A percentile compares a stretch with the other conserved stretches of the same genome.
Conservation (phyloP, 1,139 yeast species). For the Debaryomyces sp. region DNA sequence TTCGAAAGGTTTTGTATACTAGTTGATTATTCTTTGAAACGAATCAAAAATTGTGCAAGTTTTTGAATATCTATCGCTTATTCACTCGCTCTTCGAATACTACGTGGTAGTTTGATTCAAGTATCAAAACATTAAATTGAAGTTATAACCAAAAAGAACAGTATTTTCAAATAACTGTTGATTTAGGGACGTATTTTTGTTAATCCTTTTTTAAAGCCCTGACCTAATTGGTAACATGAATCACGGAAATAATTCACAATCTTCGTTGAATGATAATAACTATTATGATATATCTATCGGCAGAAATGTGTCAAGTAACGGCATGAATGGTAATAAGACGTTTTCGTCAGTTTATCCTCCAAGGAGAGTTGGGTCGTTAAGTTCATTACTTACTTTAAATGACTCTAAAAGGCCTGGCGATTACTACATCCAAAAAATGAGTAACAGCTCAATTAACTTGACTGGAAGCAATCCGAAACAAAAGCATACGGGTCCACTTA, state of each 20-base stretch:
- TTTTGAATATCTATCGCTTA: neutral
- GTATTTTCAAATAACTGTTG: neutral
- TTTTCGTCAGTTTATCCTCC: conserved; percentile 19
- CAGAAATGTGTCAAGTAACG: conserved; percentile 8
- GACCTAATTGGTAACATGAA: conserved; percentile 14
- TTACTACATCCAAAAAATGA: conserved; percentile 40
- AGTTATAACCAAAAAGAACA: neutral
- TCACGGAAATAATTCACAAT: conserved; percentile 20
- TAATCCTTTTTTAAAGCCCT: neutral
- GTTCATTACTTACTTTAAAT: conserved; percentile 25
- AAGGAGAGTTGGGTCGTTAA: conserved; percentile 30
- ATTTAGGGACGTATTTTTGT: neutral
- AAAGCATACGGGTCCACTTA: conserved; percentile 10
- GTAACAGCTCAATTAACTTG: conserved; percentile 16
- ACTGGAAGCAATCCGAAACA: conserved; percentile 4
- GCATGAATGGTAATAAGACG: conserved; percentile 15
- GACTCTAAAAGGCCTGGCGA: conserved; percentile 48
- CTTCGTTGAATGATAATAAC: conserved; percentile 23
- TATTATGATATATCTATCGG: conserved; percentile 16
- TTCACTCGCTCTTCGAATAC: neutral
- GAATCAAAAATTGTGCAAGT: neutral
- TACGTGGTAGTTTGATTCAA: neutral
- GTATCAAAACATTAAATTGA: neutral
- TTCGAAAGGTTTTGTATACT: neutral
- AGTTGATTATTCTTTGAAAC: neutral